These are phyloP conservation scores for Fusarium pseudograminearum DNA, from an alignment of 2,329 filamentous ascomycete genomes.

Conservation along the genomic window DNA sequence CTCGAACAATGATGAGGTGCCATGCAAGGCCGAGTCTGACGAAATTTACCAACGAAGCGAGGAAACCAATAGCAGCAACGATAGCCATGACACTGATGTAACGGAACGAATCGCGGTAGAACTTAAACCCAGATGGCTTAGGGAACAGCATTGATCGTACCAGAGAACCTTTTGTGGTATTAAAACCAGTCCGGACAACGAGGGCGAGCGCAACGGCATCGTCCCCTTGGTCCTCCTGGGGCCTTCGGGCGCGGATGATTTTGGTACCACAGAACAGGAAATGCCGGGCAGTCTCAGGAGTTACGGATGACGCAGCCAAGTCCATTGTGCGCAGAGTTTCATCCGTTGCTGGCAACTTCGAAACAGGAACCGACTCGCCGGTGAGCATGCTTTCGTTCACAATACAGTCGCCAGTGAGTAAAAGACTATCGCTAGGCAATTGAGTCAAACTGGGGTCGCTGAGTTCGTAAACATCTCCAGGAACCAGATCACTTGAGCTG, in stretches of 20 bases:
- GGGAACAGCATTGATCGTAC: constrained; percentile 99
- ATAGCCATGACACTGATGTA: constrained; percentile 97
- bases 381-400: constrained; percentile 99
- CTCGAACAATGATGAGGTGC: constrained; percentile 92
- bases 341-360: constrained; percentile 86
- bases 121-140: constrained; percentile 98
- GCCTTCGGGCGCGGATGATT: constrained; percentile 88
- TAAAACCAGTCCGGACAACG: constrained; percentile 94
- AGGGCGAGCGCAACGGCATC: constrained; percentile 93
- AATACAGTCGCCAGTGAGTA: constrained; percentile 95
- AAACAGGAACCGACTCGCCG: constrained; percentile 95
- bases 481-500: constrained; percentile 87
- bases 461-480: constrained; percentile 96
- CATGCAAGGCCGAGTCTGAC: constrained; percentile 83
- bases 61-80: constrained; percentile 87
- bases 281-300: constrained; percentile 85
- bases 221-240: constrained; percentile 85
- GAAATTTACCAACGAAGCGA: constrained; percentile 94
- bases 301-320: constrained; percentile 82
- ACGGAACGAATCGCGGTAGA: constrained; percentile 96
- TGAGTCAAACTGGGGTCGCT: constrained; percentile 91
- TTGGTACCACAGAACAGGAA: constrained; percentile 97
- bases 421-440: constrained; percentile 90
- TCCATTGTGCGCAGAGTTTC: constrained; percentile 82
- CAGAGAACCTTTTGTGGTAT: constrained; percentile 95